A percentile compares a stretch with the other conserved stretches of the same genome.
phyloP scores from a whole-genome alignment of 441 rosid species.

The Populus hybrid region DNA sequence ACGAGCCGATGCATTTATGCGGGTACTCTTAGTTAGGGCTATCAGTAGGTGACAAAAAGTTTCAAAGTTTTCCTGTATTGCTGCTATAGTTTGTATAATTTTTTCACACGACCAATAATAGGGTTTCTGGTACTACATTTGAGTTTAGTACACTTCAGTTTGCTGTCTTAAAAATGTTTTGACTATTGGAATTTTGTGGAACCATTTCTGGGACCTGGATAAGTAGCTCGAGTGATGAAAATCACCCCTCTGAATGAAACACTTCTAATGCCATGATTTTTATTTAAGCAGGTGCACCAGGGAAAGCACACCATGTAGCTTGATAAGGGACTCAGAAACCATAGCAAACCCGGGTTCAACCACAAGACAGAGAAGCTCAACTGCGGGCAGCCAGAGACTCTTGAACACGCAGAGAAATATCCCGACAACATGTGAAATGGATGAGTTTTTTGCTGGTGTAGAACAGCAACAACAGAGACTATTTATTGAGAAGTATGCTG shows the following conservation, averaged over 20 bases:
- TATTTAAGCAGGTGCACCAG: slow-evolving; percentile 61
- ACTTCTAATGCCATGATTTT: not conserved
- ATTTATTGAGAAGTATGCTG: slow-evolving; percentile 70
- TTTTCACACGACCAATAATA: not conserved
- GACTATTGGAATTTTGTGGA: not conserved
- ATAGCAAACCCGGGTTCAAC: slow-evolving; percentile 64
- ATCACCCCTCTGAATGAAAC: not conserved
- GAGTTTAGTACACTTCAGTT: not conserved
- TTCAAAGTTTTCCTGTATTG: slow-evolving; percentile 9
- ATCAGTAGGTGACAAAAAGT: slow-evolving; percentile 26
- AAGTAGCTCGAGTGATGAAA: not conserved
- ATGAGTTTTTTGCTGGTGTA: slow-evolving; percentile 63
- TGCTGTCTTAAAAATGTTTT: not conserved
- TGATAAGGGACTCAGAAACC: slow-evolving; percentile 54
- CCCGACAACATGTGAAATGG: slow-evolving; percentile 72
- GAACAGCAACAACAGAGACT: slow-evolving; percentile 69
- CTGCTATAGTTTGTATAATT: not conserved
- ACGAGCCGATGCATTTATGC: slow-evolving; percentile 25
- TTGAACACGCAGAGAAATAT: slow-evolving; percentile 30
- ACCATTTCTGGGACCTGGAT: not conserved
- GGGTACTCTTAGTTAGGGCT: slow-evolving; percentile 41
- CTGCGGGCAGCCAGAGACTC: slow-evolving; percentile 34
- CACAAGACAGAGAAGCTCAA: slow-evolving; percentile 39
- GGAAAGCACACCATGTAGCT: slow-evolving; percentile 90
- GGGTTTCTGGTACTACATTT: not conserved